Percentiles rank a stretch among this genome's conserved stretches.
Conservation (phyloP, 2,329 filamentous ascomycete species). For the Sporothrix variecibatus region DNA sequence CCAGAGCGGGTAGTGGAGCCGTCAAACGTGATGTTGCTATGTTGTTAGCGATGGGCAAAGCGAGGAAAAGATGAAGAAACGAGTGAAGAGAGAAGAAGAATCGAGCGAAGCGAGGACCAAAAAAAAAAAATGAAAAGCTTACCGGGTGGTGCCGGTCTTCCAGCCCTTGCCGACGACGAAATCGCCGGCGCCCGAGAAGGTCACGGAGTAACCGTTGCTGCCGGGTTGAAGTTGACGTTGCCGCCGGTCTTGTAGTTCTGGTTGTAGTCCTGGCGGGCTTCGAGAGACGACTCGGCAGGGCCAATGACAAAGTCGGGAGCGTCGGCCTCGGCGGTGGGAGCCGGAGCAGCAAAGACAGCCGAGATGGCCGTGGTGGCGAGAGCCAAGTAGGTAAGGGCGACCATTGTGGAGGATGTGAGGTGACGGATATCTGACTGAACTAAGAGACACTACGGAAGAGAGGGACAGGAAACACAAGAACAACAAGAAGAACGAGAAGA, state of each 20-base stretch:
- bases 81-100: background rate
- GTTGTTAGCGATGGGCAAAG: background rate
- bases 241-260: constrained; percentile 47
- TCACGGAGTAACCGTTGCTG: constrained; percentile 44
- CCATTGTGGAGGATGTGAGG: constrained; percentile 33
- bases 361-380: constrained; percentile 34
- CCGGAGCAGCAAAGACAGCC: constrained; percentile 30
- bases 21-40: constrained; percentile 38
- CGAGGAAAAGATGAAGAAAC: background rate
- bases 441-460: background rate
- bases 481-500: background rate
- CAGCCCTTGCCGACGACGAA: constrained; percentile 63
- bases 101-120: background rate
- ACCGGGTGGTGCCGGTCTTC: constrained; percentile 55
- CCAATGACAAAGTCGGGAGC: constrained; percentile 36
- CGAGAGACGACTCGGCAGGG: constrained; percentile 32
- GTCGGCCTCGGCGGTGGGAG: constrained; percentile 32
- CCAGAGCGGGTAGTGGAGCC: constrained; percentile 32
- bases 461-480: background rate
- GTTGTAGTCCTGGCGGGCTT: constrained; percentile 41
- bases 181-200: constrained; percentile 50
- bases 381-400: constrained; percentile 33
- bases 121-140: background rate
- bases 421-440: background rate
- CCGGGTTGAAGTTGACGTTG: constrained; percentile 37